phyloP scores from a whole-genome alignment of 805 yeast genomes.

The Suhomyces faveliae region DNA sequence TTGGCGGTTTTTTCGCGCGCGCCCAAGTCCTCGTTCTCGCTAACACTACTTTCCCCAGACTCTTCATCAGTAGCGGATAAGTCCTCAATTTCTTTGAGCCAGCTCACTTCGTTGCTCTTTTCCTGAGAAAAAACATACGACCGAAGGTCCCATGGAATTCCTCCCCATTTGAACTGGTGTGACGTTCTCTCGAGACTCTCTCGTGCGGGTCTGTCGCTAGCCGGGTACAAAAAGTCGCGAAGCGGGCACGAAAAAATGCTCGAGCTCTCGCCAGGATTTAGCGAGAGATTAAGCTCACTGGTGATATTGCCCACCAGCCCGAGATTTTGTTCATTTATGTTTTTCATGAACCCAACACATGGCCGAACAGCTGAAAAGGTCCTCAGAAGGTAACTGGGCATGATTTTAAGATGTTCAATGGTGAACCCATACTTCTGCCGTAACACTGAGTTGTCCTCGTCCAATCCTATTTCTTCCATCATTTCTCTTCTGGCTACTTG shows the following conservation, averaged over 20 bases:
- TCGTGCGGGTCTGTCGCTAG: slow-evolving; percentile 13
- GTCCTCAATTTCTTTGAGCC: slow-evolving; percentile 58
- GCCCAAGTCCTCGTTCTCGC: slow-evolving; percentile 14
- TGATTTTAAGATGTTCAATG: slow-evolving; percentile 56
- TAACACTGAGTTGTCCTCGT: slow-evolving; percentile 45
- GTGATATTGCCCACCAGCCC: slow-evolving; percentile 24
- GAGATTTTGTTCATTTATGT: slow-evolving; percentile 17
- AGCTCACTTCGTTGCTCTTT: slow-evolving; percentile 54
- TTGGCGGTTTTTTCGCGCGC: slow-evolving; percentile 3
- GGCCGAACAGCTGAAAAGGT: slow-evolving; percentile 85
- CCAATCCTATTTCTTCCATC: slow-evolving; percentile 81
- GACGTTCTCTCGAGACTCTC: slow-evolving; percentile 35
- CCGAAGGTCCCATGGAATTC: slow-evolving; percentile 62
- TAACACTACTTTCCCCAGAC: slow-evolving; percentile 13
- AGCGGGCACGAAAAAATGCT: slow-evolving; percentile 70
- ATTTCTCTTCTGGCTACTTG: slow-evolving; percentile 80
- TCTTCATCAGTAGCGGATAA: slow-evolving; percentile 61
- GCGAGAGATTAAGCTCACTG: slow-evolving; percentile 25
- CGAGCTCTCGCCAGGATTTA: slow-evolving; percentile 78
- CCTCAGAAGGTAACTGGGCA: slow-evolving; percentile 82
- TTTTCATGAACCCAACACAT: slow-evolving; percentile 59
- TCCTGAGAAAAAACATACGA: slow-evolving; percentile 59
- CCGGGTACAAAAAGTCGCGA: slow-evolving; percentile 50
- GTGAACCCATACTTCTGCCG: slow-evolving; percentile 48
- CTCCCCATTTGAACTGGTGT: slow-evolving; percentile 62